A percentile compares a stretch with the other conserved stretches of the same genome.
Conservation (phyloP, 2,329 filamentous ascomycete genomes). For the Chaetomium sp. region DNA sequence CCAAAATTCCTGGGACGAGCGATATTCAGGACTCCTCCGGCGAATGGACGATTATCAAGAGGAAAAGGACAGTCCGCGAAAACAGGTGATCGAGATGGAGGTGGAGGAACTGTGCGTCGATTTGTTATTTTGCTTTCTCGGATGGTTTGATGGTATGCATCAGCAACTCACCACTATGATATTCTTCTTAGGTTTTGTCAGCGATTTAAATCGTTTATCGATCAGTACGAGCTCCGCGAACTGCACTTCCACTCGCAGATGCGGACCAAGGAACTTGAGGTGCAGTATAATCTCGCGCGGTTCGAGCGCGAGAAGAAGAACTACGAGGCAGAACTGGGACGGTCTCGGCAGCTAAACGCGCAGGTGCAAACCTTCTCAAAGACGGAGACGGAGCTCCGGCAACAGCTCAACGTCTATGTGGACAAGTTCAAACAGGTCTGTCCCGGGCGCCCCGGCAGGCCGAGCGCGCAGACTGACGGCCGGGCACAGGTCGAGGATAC, state of each 20-base stretch:
- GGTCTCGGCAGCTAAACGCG: constrained; percentile 76
- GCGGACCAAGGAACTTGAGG: constrained; percentile 90
- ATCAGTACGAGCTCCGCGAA: constrained; percentile 94
- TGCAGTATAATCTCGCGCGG: constrained; percentile 83
- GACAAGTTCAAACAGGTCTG: constrained; percentile 99
- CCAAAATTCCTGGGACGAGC: constrained; percentile 75
- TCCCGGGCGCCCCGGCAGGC: constrained; percentile 25
- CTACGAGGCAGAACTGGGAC: constrained; percentile 72
- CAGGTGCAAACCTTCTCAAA: constrained; percentile 95
- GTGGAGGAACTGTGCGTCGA: constrained; percentile 74
- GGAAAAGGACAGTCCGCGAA: constrained; percentile 76
- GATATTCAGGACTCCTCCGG: constrained; percentile 70
- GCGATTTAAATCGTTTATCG: constrained; percentile 89
- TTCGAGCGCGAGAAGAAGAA: constrained; percentile 86
- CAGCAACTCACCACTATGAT: too few relatives aligned
- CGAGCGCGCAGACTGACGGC: constrained; percentile 19
- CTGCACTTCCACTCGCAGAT: constrained; percentile 88
- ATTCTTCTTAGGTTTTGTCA: constrained; percentile 59
- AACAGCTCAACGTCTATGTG: constrained; percentile 95
- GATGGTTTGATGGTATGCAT: too few relatives aligned
- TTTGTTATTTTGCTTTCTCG: background rate
- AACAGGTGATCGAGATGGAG: constrained; percentile 75
- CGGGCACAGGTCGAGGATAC: constrained; percentile 83
- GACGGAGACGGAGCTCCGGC: constrained; percentile 87
- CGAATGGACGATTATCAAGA: constrained; percentile 86